Percentiles rank a stretch among this genome's conserved stretches.
Conservation (phyloP, 2,329 filamentous ascomycete species). For the Aspergillus fructus region DNA sequence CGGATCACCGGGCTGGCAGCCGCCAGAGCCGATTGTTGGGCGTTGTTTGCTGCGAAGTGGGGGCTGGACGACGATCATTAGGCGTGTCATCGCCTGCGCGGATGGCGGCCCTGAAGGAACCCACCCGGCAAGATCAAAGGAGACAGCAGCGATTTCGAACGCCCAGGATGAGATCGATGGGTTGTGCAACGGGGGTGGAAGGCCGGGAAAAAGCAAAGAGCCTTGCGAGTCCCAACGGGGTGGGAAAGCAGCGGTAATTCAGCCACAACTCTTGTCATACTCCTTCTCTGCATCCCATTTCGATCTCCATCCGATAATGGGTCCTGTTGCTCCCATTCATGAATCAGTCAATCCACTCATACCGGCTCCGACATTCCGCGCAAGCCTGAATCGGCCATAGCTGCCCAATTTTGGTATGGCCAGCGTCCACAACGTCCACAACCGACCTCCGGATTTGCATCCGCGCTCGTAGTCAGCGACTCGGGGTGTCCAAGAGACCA, state of each 20-base stretch:
- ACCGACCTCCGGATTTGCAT: neutral
- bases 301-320: neutral
- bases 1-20: neutral
- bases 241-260: slow-evolving; percentile 4
- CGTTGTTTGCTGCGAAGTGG: neutral
- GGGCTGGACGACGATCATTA: slow-evolving; percentile 5
- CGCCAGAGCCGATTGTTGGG: neutral
- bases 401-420: slow-evolving; percentile 6
- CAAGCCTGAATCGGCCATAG: neutral
- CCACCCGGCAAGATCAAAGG: neutral
- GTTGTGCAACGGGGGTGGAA: neutral
- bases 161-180: neutral
- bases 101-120: neutral
- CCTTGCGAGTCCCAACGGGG: neutral
- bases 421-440: neutral
- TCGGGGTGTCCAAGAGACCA: slow-evolving; percentile 1
- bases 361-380: neutral
- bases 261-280: neutral
- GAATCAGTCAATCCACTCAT: neutral
- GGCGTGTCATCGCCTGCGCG: slow-evolving; percentile 4
- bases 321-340: neutral
- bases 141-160: neutral
- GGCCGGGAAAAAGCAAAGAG: neutral
- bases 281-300: neutral
- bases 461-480: neutral